phyloP scores from a whole-genome alignment of 768 basidiomycete genomes.

The Suillus subalutaceus region DNA sequence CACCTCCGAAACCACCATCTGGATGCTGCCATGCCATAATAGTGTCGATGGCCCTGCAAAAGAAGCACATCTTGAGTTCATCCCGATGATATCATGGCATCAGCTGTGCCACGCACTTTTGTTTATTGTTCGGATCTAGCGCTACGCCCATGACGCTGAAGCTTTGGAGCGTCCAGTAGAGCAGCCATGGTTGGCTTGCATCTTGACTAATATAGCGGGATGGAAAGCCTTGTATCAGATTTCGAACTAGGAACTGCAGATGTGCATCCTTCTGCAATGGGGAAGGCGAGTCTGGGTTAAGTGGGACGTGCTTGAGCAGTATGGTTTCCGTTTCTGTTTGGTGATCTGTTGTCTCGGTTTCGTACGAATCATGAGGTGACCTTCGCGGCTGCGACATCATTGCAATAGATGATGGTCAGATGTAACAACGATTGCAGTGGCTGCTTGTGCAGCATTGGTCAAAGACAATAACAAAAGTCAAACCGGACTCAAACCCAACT shows the following conservation, averaged over 20 bases:
- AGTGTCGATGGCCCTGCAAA: conserved; percentile 72
- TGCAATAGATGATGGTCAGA: conserved; percentile 5
- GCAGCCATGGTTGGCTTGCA: conserved; percentile 92
- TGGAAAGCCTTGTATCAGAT: conserved; percentile 81
- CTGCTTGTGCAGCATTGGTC: neutral
- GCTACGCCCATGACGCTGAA: conserved; percentile 79
- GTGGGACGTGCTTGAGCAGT: conserved; percentile 57
- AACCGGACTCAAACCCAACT: neutral
- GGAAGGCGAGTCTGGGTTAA: conserved; percentile 29
- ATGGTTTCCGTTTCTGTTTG: conserved; percentile 71
- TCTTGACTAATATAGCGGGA: conserved; percentile 81
- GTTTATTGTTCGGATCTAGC: conserved; percentile 76
- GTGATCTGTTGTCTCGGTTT: conserved; percentile 60
- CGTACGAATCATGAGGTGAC: conserved; percentile 59
- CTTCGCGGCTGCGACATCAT: conserved; percentile 29
- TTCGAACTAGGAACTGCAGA: conserved; percentile 72
- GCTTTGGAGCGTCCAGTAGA: conserved; percentile 91
- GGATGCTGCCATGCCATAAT: conserved; percentile 83
- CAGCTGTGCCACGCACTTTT: conserved; percentile 54
- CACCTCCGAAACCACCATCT: conserved; percentile 90
- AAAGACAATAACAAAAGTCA: conserved; percentile 3
- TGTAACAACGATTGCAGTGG: neutral
- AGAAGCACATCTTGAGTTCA: neutral
- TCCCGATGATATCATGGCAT: neutral
- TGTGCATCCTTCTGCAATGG: conserved; percentile 66